phyloP scores from a whole-genome alignment of 192 early-diverging fungal species.

The Coemansia aciculifera region DNA sequence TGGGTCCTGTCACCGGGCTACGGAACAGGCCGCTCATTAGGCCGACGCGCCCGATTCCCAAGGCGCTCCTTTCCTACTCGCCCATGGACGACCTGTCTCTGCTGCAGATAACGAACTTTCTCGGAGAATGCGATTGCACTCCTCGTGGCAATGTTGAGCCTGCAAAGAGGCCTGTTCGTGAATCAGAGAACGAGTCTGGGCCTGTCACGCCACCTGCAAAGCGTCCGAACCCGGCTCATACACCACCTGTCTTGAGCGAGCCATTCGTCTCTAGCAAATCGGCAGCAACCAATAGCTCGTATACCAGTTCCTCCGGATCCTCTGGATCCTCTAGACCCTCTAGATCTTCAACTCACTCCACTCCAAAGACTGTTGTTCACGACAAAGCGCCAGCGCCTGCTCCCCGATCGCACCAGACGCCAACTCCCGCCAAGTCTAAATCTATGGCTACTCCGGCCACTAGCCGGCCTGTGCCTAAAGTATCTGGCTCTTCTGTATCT shows the following conservation, averaged over 20 bases:
- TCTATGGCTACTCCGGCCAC: not conserved
- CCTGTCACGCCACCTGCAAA: not conserved
- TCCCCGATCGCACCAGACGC: not conserved
- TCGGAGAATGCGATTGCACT: not conserved
- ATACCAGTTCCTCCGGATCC: not conserved
- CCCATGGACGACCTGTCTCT: conserved; percentile 3
- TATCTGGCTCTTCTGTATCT: not conserved
- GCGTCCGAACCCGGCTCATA: not conserved
- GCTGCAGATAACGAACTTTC: conserved; percentile 2
- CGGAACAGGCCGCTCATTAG: not conserved
- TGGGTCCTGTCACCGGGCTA: not conserved
- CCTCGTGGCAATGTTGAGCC: not conserved
- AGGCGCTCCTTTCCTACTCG: not conserved
- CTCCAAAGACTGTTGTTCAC: not conserved
- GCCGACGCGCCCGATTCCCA: not conserved
- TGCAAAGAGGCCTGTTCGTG: not conserved
- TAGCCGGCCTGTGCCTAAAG: not conserved
- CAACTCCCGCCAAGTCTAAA: not conserved
- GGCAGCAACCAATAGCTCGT: not conserved
- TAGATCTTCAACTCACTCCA: not conserved
- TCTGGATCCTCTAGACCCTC: too few species aligned
- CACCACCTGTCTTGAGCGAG: not conserved
- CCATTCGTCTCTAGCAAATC: not conserved
- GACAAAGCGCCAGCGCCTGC: not conserved
- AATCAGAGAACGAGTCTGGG: not conserved